Conservation (phyloP, 306 rosid species). For the Lathyrus tuberosus region DNA sequence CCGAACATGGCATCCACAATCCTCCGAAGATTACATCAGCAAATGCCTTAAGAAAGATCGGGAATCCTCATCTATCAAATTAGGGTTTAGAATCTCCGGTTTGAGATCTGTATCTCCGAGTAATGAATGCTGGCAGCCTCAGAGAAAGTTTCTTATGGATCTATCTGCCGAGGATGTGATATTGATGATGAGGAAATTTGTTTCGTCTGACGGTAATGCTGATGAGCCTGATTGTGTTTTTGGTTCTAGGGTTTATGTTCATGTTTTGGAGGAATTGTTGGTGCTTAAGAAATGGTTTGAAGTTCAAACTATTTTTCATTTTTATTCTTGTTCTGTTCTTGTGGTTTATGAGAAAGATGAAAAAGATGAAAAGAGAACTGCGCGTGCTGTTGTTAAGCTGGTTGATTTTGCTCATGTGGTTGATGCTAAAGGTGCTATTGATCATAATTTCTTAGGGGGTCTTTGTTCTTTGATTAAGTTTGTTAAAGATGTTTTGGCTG, state of each 20-base stretch:
- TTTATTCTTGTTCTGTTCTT: slow-evolving; percentile 68
- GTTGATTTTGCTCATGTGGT: slow-evolving; percentile 82
- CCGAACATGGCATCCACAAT: slow-evolving; percentile 75
- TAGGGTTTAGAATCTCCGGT: slow-evolving; percentile 84
- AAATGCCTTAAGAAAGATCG: slow-evolving; percentile 62
- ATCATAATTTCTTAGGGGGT: slow-evolving; percentile 94
- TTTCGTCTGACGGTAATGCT: slow-evolving; percentile 54
- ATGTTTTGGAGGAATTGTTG: slow-evolving; percentile 59
- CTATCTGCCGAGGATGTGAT: slow-evolving; percentile 41
- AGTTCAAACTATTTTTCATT: slow-evolving; percentile 74
- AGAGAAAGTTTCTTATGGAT: slow-evolving; percentile 36
- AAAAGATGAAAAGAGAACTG: slow-evolving; percentile 34
- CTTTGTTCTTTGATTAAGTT: slow-evolving; percentile 84
- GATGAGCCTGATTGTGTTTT: slow-evolving; percentile 53
- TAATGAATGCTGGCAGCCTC: slow-evolving; percentile 51
- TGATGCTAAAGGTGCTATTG: slow-evolving; percentile 67
- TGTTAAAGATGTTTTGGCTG: slow-evolving; percentile 51
- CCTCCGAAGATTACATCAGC: slow-evolving; percentile 60
- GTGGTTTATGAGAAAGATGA: slow-evolving; percentile 55
- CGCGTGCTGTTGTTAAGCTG: slow-evolving; percentile 57
- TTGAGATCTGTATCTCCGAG: slow-evolving; percentile 45
- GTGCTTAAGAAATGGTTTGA: slow-evolving; percentile 86
- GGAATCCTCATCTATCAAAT: slow-evolving; percentile 41
- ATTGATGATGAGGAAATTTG: slow-evolving; percentile 57
- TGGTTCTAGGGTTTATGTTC: slow-evolving; percentile 56